These are phyloP conservation scores for Ehretia macrophylla DNA, from an alignment of 257 asterid species.

Conservation along the genomic window DNA sequence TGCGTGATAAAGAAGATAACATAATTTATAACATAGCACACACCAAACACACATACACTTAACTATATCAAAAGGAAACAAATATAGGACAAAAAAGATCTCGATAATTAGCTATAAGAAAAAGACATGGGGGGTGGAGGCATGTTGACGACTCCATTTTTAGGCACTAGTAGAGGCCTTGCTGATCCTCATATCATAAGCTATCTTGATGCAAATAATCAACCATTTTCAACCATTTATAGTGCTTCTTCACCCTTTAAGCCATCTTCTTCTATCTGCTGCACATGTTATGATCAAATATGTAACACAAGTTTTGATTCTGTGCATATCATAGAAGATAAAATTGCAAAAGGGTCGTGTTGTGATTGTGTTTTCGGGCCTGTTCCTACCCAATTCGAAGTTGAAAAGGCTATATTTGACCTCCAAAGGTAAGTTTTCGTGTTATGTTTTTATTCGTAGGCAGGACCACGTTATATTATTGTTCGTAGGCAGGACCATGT, in stretches of 20 bases:
- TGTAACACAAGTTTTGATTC: conserved; percentile 1
- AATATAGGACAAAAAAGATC: too few relatives aligned
- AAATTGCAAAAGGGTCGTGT: background rate
- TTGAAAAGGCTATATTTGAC: conserved; percentile 46
- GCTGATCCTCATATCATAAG: conserved; percentile 3
- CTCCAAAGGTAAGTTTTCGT: conserved; percentile 38
- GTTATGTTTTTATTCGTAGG: too few relatives aligned
- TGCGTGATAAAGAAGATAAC: too few relatives aligned
- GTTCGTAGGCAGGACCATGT: too few relatives aligned
- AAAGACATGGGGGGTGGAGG: conserved; percentile 45
- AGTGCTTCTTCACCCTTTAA: conserved; percentile 8
- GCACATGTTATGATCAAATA: background rate
- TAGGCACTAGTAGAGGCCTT: background rate
- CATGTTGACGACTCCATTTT: conserved; percentile 11
- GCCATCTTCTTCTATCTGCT: conserved; percentile 11
- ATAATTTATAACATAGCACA: too few relatives aligned
- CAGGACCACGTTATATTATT: too few relatives aligned
- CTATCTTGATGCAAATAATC: conserved; percentile 10
- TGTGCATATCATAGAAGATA: background rate
- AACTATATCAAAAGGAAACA: too few relatives aligned
- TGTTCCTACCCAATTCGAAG: conserved; percentile 51
- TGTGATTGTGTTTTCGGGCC: conserved; percentile 31
- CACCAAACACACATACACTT: too few relatives aligned
- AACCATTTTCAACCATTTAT: conserved; percentile 13
- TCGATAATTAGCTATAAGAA: too few relatives aligned